phyloP scores from a whole-genome alignment of 371 early-diverging fungal species.

The Rhizopus arrhizus region DNA sequence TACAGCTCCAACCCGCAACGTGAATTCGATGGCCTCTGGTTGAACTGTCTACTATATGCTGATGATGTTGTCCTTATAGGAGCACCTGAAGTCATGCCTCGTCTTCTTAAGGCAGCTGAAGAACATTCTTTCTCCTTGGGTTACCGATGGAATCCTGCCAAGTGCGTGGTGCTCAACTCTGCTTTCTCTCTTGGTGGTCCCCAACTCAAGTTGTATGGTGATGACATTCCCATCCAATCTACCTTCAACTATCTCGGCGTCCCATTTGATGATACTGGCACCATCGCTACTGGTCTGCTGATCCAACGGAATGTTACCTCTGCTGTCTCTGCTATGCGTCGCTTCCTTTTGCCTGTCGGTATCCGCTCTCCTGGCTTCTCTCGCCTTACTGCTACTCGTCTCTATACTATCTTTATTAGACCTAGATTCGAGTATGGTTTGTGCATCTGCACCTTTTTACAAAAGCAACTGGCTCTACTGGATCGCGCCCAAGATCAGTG shows the following conservation, averaged over 20 bases:
- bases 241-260: conserved; percentile 6
- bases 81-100: background rate
- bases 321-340: conserved; percentile 5
- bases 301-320: background rate
- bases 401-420: conserved; percentile 6
- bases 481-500: background rate
- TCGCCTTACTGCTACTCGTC: background rate
- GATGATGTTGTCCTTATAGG: conserved; percentile 23
- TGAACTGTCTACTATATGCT: conserved; percentile 13
- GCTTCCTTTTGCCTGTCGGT: background rate
- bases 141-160: no score
- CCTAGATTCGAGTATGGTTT: conserved; percentile 9
- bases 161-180: no score
- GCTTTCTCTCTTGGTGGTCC: no score
- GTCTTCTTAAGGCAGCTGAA: background rate
- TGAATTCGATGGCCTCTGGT: background rate
- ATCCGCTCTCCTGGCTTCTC: conserved; percentile 7
- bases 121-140: no score
- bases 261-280: conserved; percentile 3
- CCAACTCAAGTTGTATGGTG: no score
- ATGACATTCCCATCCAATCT: no score
- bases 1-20: background rate
- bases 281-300: background rate
- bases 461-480: background rate
- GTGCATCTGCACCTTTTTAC: background rate